phyloP scores from a whole-genome alignment of 164 flowering plant species.

The Pachysandra terminalis region DNA sequence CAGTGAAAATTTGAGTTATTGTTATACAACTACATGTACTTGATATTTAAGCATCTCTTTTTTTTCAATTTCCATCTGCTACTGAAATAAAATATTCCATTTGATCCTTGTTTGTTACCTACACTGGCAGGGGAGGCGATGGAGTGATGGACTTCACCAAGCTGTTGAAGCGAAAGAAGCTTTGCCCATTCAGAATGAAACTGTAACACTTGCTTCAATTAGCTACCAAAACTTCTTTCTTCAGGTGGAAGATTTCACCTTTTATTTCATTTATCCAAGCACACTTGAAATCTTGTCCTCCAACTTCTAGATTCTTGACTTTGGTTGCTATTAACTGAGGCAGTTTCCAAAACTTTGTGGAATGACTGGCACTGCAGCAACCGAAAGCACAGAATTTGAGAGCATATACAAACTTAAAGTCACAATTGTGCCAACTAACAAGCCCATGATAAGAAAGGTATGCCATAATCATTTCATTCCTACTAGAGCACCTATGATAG shows the following conservation, averaged over 20 bases:
- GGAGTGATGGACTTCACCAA: conserved; percentile 99
- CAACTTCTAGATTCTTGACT: conserved; percentile 8
- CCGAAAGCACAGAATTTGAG: conserved; percentile 96
- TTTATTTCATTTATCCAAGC: conserved; percentile 5
- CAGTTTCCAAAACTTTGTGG: conserved; percentile 99
- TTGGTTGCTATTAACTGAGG: conserved; percentile 16
- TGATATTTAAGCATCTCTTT: background rate
- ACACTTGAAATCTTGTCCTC: background rate
- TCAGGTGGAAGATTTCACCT: conserved; percentile 51
- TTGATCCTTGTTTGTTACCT: background rate
- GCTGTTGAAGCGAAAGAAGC: conserved; percentile 99
- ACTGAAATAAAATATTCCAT: background rate
- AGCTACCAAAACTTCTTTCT: conserved; percentile 99
- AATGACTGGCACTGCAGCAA: conserved; percentile 99
- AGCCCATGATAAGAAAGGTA: conserved; percentile 97
- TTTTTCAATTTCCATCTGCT: background rate
- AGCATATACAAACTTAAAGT: conserved; percentile 98
- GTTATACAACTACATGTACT: background rate
- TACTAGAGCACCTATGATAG: background rate
- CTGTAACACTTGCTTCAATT: conserved; percentile 93
- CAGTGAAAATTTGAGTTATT: background rate
- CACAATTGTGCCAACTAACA: conserved; percentile 97
- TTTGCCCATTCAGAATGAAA: conserved; percentile 94
- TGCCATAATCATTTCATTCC: conserved; percentile 4
- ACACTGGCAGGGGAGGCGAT: conserved; percentile 73